phyloP scores from a whole-genome alignment of 2,329 filamentous ascomycete genomes.

The Chrysoporthe deuterocubensis region DNA sequence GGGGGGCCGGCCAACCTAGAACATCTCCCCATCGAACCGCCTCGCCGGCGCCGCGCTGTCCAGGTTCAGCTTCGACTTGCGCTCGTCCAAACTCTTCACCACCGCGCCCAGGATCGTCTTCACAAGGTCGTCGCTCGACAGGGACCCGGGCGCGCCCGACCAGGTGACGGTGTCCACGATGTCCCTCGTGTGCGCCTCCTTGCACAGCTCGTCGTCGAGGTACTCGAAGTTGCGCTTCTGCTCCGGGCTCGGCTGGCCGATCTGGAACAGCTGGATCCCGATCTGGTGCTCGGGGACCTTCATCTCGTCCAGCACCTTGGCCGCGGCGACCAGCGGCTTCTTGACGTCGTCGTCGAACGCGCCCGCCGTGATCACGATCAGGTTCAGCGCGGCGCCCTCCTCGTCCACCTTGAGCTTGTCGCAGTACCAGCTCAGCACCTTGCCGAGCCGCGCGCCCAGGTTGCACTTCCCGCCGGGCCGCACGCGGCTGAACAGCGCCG shows the following conservation, averaged over 20 bases:
- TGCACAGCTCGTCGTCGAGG: slow-evolving; percentile 33
- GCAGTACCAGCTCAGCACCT: slow-evolving; percentile 36
- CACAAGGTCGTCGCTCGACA: slow-evolving; percentile 31
- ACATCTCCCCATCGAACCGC: slow-evolving; percentile 20
- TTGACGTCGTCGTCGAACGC: slow-evolving; percentile 31
- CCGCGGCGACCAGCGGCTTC: slow-evolving; percentile 29
- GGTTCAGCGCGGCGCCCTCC: slow-evolving; percentile 35
- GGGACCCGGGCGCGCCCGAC: slow-evolving; percentile 25
- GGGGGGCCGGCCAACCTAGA: background rate
- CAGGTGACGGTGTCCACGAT: slow-evolving; percentile 31
- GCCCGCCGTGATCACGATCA: slow-evolving; percentile 37
- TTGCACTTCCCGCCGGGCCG: slow-evolving; percentile 36
- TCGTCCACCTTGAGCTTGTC: slow-evolving; percentile 36
- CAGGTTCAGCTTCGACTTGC: slow-evolving; percentile 28
- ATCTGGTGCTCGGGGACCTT: slow-evolving; percentile 32
- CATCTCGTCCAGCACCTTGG: slow-evolving; percentile 31
- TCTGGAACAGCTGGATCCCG: slow-evolving; percentile 33
- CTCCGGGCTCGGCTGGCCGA: slow-evolving; percentile 29
- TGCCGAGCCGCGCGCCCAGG: slow-evolving; percentile 35
- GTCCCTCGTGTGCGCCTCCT: slow-evolving; percentile 30
- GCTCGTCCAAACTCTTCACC: slow-evolving; percentile 32
- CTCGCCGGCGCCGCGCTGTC: slow-evolving; percentile 17
- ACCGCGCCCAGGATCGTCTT: slow-evolving; percentile 32
- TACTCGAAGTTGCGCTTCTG: slow-evolving; percentile 30
- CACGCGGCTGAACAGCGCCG: slow-evolving; percentile 33